Evolutionary conservation across 2,329 filamentous ascomycete species (phyloP), one percentile per base, ranked within the genome.

Genomic region (Penicillium occitanis): DNA sequence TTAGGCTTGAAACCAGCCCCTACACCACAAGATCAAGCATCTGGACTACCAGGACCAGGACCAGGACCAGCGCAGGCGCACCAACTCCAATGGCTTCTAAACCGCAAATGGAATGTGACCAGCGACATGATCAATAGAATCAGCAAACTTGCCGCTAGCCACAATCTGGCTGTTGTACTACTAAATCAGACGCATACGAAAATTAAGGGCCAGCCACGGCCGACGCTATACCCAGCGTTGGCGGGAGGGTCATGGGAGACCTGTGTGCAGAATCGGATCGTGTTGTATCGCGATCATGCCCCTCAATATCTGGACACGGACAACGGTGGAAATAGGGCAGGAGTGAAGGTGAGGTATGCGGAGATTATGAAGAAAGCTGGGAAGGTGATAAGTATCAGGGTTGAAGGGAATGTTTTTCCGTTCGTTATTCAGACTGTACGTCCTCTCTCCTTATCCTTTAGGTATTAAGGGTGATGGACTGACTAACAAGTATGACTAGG

Each of bases 101-200:
- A 73, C 67, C 73, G 69, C 70, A 75, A 73, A 78, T 87, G 84
- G 76, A 83, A 85, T 66, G 83, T 96, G 33, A 87, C 92, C 67
- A 88, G 86, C 66, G 86, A 89, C 3, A 79, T 97, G 11, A 80
- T 84, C 5, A 80, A 81, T 3, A 80, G 81, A 44, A 78, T 89
- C 3, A 86, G 90, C 68, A 93, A 90, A 72, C 84, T 96, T 11
- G 92, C 93, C 4, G 88, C 90, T 11, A 86, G 6, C n/a, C 40
- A 48, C 19, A 22, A 50, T 19, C 83, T 93, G 62, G 90, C 92
- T 28, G 83, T 96, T 50, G 81, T 97, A 2, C 76, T 95, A 22
- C 84, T 93, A 59, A 92, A 89, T 44, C 93, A 96, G 74, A 92
- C 90, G 67, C 90, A 89, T 50, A 96, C 92, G n/a, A 90, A 89